Conservation (phyloP, 1,284 basidiomycete species). For the Ganoderma multipileum region DNA sequence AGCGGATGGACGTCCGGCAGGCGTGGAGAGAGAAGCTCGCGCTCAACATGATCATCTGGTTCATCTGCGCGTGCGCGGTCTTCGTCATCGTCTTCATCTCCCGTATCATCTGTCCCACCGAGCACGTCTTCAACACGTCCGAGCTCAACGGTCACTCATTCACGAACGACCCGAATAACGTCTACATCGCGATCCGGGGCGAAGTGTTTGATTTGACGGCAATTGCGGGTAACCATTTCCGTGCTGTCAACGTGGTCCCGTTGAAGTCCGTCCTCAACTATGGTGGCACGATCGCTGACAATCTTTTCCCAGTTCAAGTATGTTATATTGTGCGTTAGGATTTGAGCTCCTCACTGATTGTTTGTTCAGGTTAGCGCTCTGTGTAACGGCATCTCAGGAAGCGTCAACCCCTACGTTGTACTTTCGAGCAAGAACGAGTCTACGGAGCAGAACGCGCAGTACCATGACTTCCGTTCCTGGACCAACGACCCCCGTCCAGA, state of each 20-base stretch:
- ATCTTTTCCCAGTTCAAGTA: slow-evolving; percentile 94
- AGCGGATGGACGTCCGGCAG: slow-evolving; percentile 91
- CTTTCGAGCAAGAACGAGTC: slow-evolving; percentile 79
- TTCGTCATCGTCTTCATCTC: slow-evolving; percentile 95
- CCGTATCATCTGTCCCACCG: slow-evolving; percentile 90
- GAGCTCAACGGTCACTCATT: slow-evolving; percentile 83
- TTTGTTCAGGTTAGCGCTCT: slow-evolving; percentile 82
- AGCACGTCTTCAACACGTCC: slow-evolving; percentile 85
- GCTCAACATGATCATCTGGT: slow-evolving; percentile 96
- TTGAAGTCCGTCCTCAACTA: slow-evolving; percentile 82
- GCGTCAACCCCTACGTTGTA: slow-evolving; percentile 42
- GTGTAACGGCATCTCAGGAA: slow-evolving; percentile 86
- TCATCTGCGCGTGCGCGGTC: slow-evolving; percentile 85
- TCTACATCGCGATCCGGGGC: slow-evolving; percentile 86
- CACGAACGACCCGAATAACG: slow-evolving; percentile 71
- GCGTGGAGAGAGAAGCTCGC: slow-evolving; percentile 98
- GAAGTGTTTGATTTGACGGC: slow-evolving; percentile 89
- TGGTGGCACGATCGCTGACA: slow-evolving; percentile 79
- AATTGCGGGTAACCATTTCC: slow-evolving; percentile 67
- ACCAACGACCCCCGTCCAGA: slow-evolving; percentile 93
- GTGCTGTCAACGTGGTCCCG: slow-evolving; percentile 79
- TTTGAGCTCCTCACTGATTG: slow-evolving; percentile 11
- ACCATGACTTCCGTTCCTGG: slow-evolving; percentile 94
- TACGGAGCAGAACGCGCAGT: slow-evolving; percentile 82
- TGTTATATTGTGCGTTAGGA: slow-evolving; percentile 29